Evolutionary conservation across 306 rosid species (phyloP), one percentile per base, ranked within the genome.

Genomic region (Cajanus cajan): DNA sequence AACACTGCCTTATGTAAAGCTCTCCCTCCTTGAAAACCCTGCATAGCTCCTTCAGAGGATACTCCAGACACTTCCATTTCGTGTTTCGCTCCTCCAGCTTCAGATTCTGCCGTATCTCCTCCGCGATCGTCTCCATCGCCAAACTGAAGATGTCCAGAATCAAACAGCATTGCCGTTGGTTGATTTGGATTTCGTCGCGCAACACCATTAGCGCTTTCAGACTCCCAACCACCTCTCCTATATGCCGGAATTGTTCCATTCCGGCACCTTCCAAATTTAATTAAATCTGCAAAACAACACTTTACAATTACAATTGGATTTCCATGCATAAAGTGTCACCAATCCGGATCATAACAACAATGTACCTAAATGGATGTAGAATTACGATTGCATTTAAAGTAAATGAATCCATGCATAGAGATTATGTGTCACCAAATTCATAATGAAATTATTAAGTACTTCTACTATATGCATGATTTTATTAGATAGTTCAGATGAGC

Each of bases 171-270:
- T 93, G 98, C 0, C 88, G 82, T 40, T 78, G 91, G 51, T 93
- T 90, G 74, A 96, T 87, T 86, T 83, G 94, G 74, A 88, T 91
- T 37, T 91, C 97, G 0, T 96, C 98, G 15, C 88, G 89, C 47
- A 96, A 59, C 34, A 91, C 92, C 97, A 93, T 91, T 0, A 96
- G 82, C 41, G 98, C 97, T 81, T 89, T 96, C 70, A 96, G 19
- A 64, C 99, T 91, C 44, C 99, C 99, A 48, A 93, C 71, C 48
- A 90, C 93, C 93, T 96, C 99, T 34, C 99, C 99, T 4, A 96
- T 87, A 21, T 80, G 98, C 92, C 99, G 98, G 92, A 91, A 92
- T 67, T 93, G 96, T 76, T 96, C 99, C 99, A 96, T 96, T 88
- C 93, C 89, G 79, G 78, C 78, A 64, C 78, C 59, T 67, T 10